A percentile compares a stretch with the other conserved stretches of the same genome.
Conservation (phyloP, 345 rosid genomes). For the Turritis glabra region DNA sequence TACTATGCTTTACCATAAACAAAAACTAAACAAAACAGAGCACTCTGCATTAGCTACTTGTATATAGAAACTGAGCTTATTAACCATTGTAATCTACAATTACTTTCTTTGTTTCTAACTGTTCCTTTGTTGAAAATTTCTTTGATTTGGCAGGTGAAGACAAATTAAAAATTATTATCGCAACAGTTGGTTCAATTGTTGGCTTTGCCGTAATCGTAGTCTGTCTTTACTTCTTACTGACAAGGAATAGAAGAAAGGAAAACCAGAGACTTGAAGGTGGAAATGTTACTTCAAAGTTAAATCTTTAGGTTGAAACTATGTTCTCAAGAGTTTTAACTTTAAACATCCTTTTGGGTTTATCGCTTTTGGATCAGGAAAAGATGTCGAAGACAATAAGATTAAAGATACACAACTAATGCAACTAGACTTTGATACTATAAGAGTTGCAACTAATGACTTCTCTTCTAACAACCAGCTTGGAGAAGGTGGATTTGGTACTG, state of each 20-base stretch:
- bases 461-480: conserved; percentile 10
- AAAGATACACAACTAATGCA: conserved; percentile 1
- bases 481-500: conserved; percentile 33
- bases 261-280: conserved; percentile 14
- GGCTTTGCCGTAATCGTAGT: conserved; percentile 2
- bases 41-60: not conserved
- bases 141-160: not conserved
- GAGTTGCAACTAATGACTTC: conserved; percentile 28
- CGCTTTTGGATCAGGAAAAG: conserved; percentile 10
- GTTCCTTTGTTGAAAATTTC: too few relatives aligned
- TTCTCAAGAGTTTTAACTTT: not conserved
- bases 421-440: conserved; percentile 19
- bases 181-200: conserved; percentile 12
- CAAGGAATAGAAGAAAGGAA: conserved; percentile 14
- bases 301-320: not conserved
- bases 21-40: too few relatives aligned
- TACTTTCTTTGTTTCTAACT: too few relatives aligned
- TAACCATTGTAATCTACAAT: not conserved
- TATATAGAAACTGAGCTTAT: not conserved
- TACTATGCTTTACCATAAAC: too few relatives aligned
- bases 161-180: not conserved
- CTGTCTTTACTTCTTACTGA: conserved; percentile 20
- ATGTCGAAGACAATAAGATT: not conserved
- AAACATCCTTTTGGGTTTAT: not conserved
- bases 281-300: not conserved